These are phyloP conservation scores for Sclerotinia minor DNA, from an alignment of 2,329 filamentous ascomycete genomes.

Conservation along the genomic window DNA sequence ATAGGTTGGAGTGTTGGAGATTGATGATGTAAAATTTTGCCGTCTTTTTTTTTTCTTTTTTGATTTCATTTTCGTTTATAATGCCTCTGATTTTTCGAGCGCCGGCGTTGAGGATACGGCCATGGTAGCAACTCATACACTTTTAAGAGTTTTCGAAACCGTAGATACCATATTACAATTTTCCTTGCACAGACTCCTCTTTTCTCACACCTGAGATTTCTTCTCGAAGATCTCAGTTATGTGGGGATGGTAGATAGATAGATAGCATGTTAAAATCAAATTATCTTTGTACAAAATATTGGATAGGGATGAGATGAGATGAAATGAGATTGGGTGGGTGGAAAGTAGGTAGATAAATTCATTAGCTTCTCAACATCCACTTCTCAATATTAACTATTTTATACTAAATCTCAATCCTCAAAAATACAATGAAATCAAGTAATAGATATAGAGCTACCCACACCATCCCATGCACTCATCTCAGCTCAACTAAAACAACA, in stretches of 20 bases:
- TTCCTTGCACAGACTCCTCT: conserved; percentile 18
- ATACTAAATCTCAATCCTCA: too few species aligned
- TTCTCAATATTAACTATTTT: too few species aligned
- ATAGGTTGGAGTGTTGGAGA: conserved; percentile 2
- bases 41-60: background rate
- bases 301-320: background rate
- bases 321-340: too few species aligned
- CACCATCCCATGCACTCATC: too few species aligned
- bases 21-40: background rate
- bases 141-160: conserved; percentile 24
- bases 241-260: conserved; percentile 1
- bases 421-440: too few species aligned
- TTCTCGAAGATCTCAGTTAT: background rate
- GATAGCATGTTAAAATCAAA: background rate
- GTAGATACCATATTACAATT: conserved; percentile 29
- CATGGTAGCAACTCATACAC: conserved; percentile 18
- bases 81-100: conserved; percentile 34
- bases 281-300: conserved; percentile 14
- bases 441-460: too few species aligned
- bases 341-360: conserved; percentile 7
- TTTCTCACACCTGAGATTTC: conserved; percentile 23
- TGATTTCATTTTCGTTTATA: conserved; percentile 15
- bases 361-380: too few species aligned
- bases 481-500: too few species aligned
- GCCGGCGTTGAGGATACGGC: conserved; percentile 35